Percentiles rank a stretch among this genome's conserved stretches.
Conservation (phyloP, 371 early-diverging fungal species). For the Mortierella sp. region DNA sequence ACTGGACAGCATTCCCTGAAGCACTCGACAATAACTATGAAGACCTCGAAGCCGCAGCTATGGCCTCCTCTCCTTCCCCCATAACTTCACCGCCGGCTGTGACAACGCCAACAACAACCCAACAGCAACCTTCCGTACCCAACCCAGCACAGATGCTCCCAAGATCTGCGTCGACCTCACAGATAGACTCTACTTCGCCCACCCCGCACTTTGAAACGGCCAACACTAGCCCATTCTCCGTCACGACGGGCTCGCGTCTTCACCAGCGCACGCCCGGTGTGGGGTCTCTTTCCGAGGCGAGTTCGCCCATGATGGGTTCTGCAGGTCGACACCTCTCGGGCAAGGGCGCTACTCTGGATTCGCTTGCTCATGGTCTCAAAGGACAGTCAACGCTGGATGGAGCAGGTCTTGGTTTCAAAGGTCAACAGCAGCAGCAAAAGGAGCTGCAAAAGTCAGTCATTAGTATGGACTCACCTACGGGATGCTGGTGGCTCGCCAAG, state of each 20-base stretch:
- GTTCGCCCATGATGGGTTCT: slow-evolving; percentile 17
- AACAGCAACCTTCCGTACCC: neutral
- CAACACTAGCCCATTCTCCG: slow-evolving; percentile 6
- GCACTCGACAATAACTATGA: slow-evolving; percentile 54
- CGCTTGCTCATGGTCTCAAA: slow-evolving; percentile 22
- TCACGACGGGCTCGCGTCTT: slow-evolving; percentile 19
- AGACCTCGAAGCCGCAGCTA: slow-evolving; percentile 26
- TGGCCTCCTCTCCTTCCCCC: slow-evolving; percentile 19
- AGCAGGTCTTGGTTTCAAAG: neutral
- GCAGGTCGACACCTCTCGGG: neutral
- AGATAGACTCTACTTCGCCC: slow-evolving; percentile 31
- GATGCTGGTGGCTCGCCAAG: slow-evolving; percentile 39
- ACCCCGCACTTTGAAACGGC: slow-evolving; percentile 26
- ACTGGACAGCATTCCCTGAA: slow-evolving; percentile 48
- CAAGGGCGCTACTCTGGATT: slow-evolving; percentile 16
- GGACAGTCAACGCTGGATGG: slow-evolving; percentile 17
- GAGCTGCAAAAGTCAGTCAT: slow-evolving; percentile 10
- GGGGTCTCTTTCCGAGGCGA: slow-evolving; percentile 25
- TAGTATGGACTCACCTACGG: slow-evolving; percentile 22
- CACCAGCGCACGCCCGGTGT: slow-evolving; percentile 21
- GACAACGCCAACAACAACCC: slow-evolving; percentile 10
- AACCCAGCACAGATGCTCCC: slow-evolving; percentile 23
- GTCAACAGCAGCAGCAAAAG: slow-evolving; percentile 5
- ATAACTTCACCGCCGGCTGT: neutral
- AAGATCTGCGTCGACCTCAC: slow-evolving; percentile 40